Evolutionary conservation across 2,329 filamentous ascomycete genomes (phyloP).

Genomic region (Cytospora mali): DNA sequence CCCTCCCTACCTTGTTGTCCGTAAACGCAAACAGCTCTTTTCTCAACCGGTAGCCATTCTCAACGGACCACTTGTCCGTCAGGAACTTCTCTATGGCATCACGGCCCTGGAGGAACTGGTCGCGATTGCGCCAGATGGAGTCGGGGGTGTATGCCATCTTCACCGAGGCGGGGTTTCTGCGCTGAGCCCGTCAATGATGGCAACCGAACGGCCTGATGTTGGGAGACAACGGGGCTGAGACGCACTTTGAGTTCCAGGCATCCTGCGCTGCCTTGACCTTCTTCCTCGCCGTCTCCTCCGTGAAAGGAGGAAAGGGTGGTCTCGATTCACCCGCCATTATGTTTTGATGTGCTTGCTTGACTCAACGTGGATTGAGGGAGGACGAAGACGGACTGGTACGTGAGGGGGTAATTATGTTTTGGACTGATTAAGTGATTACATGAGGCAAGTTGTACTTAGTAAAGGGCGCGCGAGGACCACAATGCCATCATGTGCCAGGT

Average conservation of each 20-base stretch:
- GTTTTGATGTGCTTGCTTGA: background rate
- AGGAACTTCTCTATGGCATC: constrained; percentile 70
- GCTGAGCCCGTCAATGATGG: background rate
- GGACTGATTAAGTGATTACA: background rate
- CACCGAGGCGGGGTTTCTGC: constrained; percentile 65
- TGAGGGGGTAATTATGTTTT: background rate
- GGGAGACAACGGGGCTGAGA: background rate
- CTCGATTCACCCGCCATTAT: constrained; percentile 34
- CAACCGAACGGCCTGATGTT: background rate
- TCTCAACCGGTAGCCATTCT: constrained; percentile 71
- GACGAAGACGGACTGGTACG: too few relatives aligned
- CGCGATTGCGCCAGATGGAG: constrained; percentile 80
- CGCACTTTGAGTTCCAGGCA: constrained; percentile 77
- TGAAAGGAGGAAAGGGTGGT: constrained; percentile 71
- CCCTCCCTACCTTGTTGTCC: constrained; percentile 57
- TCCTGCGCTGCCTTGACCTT: constrained; percentile 87
- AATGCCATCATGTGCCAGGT: too few relatives aligned
- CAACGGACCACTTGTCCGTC: constrained; percentile 72
- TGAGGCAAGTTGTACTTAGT: background rate
- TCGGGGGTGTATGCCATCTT: constrained; percentile 75
- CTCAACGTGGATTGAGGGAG: background rate
- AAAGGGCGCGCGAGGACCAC: too few relatives aligned
- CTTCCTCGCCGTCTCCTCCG: constrained; percentile 65
- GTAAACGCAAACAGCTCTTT: constrained; percentile 83
- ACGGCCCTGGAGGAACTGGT: constrained; percentile 68